Base-by-base conservation (phyloP, 139 green algal genomes). In the Monoraphidium neglectum region DNA sequence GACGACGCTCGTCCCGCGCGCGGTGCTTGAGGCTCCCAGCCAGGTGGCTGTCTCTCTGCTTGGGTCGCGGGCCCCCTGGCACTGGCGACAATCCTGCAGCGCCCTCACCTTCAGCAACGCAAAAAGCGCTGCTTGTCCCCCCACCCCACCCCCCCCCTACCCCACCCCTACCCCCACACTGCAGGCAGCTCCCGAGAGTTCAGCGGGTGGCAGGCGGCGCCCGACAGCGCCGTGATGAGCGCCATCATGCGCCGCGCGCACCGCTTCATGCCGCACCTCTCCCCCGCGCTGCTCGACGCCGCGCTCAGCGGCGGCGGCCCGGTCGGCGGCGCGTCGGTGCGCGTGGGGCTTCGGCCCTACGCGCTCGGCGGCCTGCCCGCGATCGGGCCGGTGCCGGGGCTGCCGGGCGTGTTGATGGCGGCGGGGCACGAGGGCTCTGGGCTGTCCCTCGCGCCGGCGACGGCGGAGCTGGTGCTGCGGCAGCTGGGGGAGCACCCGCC, bases 381-480 rank as follows among this genome's bases (percentile, higher is more conserved):
- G 16, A 77, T 95, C 28, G 90, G 90, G 0, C 77, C 82, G 0
- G 72, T 95, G 6, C 66, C 71, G 0, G 86, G 81, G 4, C 53
- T 79, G 28, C 78, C 75, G 38, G 83, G 83, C 74, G 62, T 95
- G 35, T 86, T 83, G 28, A 59, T 95, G 0, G 90, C 91, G 28
- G 89, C 90, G 10, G 91, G 91, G 2, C 91, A 96, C 68, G 91
- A 96, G 66, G 91, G 91, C 33, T 93, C 89, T 36, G 91, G 91
- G 8, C 79, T 96, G 26, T 90, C 78, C 24, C 70, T 95, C 37
- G 89, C 82, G 1, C 91, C 91, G 24, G 90, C 82, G 23, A 95
- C 90, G 1, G 91, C 78, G 3, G 83, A 87, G 33, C 62, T 94
- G 2, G 37, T 90, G 23, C 43, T 67, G 69, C 47, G 57, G 37